Evolutionary conservation across 208 protist genomes (phyloP).

Genomic region (Trypanosoma melophagium): DNA sequence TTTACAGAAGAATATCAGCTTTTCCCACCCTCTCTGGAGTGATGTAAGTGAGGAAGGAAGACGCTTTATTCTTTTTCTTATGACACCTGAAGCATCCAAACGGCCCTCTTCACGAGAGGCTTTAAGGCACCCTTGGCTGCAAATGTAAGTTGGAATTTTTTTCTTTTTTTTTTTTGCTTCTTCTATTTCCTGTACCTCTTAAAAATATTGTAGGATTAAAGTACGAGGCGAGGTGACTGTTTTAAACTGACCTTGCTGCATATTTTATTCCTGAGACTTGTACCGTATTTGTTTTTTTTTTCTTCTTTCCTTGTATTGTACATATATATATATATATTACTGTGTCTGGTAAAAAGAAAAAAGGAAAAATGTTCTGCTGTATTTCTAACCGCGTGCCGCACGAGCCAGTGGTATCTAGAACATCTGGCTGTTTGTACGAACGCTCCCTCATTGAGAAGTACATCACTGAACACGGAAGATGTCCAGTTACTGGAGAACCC

Average conservation of each 20-base stretch:
- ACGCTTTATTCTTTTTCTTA: conserved; percentile 55
- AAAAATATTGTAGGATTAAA: no score
- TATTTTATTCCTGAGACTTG: no score
- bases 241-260: no score
- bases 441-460: conserved; percentile 94
- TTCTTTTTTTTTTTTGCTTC: conserved; percentile 26
- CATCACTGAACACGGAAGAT: conserved; percentile 91
- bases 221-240: no score
- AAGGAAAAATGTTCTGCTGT: conserved; percentile 66
- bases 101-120: conserved; percentile 63
- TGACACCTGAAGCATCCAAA: conserved; percentile 55
- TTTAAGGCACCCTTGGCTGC: conserved; percentile 66
- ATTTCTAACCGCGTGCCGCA: conserved; percentile 81
- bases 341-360: not conserved
- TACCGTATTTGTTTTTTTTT: conserved; percentile 2
- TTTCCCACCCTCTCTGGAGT: conserved; percentile 40
- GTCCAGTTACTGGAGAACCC: conserved; percentile 92
- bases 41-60: conserved; percentile 43
- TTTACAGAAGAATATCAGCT: conserved; percentile 61
- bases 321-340: not conserved
- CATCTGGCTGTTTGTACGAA: conserved; percentile 96
- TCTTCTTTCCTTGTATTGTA: not conserved
- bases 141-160: conserved; percentile 9
- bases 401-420: conserved; percentile 95
- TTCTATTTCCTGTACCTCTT: not conserved